Base-by-base conservation (phyloP, 257 asterid genomes). In the Rhazya stricta region DNA sequence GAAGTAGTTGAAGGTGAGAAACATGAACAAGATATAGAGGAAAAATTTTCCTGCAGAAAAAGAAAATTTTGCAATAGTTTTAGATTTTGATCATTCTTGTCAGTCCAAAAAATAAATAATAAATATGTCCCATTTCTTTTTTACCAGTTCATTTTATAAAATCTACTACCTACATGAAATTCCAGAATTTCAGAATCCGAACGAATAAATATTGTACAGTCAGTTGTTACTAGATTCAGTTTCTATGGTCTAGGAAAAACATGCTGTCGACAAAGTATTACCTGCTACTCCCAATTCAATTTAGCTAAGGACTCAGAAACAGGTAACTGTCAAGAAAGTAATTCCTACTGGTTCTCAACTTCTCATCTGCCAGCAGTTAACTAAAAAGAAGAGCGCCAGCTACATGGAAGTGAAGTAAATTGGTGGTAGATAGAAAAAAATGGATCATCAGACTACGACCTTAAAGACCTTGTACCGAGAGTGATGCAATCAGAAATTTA, bases 1-100 rank as follows among this genome's bases (percentile, higher is more conserved):
- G 73, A 83, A 90, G 88, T 87, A 87, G 76, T 83, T 63, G 80
- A 90, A 82, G 0, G 91, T 80, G 78, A 87, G 77, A 81, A 82
- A 90, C 82, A 90, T 76, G 90, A 81, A 88, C 68, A 84, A 74
- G 7, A 84, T 46, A 84, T 82, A 87, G 69, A 88, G 84, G 5
- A 88, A 62, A 85, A 86, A 82, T 60, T 88, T 90, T 29, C 57
- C 92, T 65, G 86, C 86, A 32, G 48, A 23, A 71, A 29, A 51
- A 1, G 25, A 41, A 39, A 32, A 43, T 42, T 15, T 65, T 8
- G 29, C 43, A 19, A 36, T 15, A 36, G 42, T 10, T 36, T 34
- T 23, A 43, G 50, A 73, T 9, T 5, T 37, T 41, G n/a, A 63
- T 13, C 43, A 30, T 29, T n/a, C 43, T 19, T 32, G 25, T 21